phyloP scores from a whole-genome alignment of 192 early-diverging fungal species.

The Entophlyctis luteolus region DNA sequence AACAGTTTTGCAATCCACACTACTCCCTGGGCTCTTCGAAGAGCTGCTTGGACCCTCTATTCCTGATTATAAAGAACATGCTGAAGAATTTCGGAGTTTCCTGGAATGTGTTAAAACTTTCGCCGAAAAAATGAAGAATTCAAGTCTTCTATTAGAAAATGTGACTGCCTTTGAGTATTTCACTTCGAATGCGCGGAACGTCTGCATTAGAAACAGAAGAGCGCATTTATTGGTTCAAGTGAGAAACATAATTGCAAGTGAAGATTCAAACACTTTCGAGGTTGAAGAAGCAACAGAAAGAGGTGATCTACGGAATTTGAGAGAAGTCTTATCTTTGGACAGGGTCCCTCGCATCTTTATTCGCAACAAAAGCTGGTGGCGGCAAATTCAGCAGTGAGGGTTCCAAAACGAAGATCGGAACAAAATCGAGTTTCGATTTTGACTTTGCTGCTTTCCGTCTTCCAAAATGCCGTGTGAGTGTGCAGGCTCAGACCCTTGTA shows the following conservation, averaged over 20 bases:
- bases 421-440: too few relatives aligned
- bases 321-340: not conserved
- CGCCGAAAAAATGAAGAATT: not conserved
- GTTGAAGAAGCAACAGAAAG: conserved; percentile 35
- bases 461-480: conserved; percentile 31
- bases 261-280: conserved; percentile 39
- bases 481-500: conserved; percentile 39
- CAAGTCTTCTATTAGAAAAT: not conserved
- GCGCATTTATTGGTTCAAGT: conserved; percentile 23
- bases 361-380: conserved; percentile 7
- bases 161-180: conserved; percentile 4
- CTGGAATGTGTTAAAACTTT: not conserved
- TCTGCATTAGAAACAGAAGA: conserved; percentile 18
- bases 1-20: not conserved
- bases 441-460: conserved; percentile 37
- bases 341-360: conserved; percentile 17
- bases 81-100: conserved; percentile 5
- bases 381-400: not conserved
- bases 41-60: conserved; percentile 1
- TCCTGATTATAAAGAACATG: conserved; percentile 7
- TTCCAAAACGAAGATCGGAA: too few relatives aligned
- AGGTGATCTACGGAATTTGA: conserved; percentile 7
- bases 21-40: not conserved
- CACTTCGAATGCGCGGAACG: not conserved
- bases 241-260: conserved; percentile 35